These are phyloP conservation scores for Cyphellophora europaea DNA, from an alignment of 2,329 filamentous ascomycete species.

Conservation along the genomic window DNA sequence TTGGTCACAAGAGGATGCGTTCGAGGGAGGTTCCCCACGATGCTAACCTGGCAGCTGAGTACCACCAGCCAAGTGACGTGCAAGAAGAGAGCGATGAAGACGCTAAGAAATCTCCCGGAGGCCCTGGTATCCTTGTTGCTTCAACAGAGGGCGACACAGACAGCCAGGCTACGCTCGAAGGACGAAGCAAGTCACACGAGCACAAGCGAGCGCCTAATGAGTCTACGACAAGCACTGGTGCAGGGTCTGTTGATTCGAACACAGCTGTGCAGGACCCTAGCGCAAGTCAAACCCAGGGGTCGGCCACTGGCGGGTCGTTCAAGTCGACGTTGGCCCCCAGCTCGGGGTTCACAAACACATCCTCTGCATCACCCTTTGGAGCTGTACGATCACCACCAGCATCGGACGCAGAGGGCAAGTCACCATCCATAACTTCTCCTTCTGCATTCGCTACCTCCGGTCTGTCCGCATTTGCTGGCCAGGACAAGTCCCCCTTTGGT, in stretches of 20 bases:
- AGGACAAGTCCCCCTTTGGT: conserved; percentile 56
- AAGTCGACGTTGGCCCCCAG: conserved; percentile 2
- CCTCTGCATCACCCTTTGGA: conserved; percentile 33
- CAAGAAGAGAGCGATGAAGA: conserved; percentile 17
- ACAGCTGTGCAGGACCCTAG: neutral
- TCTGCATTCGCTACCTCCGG: conserved; percentile 60
- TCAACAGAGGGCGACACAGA: neutral
- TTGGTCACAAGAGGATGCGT: conserved; percentile 24
- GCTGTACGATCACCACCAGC: conserved; percentile 21
- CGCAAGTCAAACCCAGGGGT: neutral
- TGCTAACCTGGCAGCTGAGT: conserved; percentile 8
- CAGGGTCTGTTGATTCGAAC: neutral
- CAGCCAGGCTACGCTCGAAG: conserved; percentile 6
- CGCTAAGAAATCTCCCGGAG: conserved; percentile 16
- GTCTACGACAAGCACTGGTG: neutral
- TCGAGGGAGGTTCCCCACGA: conserved; percentile 21
- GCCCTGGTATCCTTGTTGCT: conserved; percentile 14
- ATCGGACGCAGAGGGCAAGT: conserved; percentile 23
- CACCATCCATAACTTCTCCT: conserved; percentile 47
- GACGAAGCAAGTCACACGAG: conserved; percentile 10
- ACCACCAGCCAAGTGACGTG: conserved; percentile 12
- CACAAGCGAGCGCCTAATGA: too few species aligned
- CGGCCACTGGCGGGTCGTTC: neutral
- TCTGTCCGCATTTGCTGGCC: conserved; percentile 56
- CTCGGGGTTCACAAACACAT: conserved; percentile 33